These are phyloP conservation scores for Didymella sp. DNA, from an alignment of 2,329 filamentous ascomycete species.

Conservation along the genomic window DNA sequence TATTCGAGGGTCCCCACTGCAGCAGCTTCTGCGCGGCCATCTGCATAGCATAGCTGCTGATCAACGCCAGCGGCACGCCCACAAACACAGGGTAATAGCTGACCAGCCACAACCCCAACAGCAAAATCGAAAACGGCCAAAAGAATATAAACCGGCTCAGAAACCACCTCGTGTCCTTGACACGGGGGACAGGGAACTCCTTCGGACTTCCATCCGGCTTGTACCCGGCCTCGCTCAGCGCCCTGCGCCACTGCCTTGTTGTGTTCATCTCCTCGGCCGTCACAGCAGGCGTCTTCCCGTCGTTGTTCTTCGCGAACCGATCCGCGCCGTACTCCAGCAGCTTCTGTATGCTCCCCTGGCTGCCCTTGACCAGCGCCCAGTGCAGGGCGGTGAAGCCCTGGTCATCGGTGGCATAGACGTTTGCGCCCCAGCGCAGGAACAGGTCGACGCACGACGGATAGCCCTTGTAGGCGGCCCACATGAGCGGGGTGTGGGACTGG, in stretches of 20 bases:
- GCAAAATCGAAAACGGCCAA: conserved; percentile 81
- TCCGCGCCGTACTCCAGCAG: conserved; percentile 95
- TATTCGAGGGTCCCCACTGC: conserved; percentile 83
- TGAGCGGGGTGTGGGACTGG: conserved; percentile 90
- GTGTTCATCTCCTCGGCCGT: conserved; percentile 94
- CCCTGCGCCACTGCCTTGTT: conserved; percentile 78
- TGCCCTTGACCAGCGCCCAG: conserved; percentile 96
- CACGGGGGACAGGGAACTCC: conserved; percentile 75
- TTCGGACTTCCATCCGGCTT: conserved; percentile 77
- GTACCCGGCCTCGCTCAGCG: conserved; percentile 84
- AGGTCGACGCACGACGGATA: conserved; percentile 91
- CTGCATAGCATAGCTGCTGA: conserved; percentile 74
- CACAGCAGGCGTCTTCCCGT: conserved; percentile 86
- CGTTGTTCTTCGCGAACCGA: conserved; percentile 85
- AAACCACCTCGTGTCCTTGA: conserved; percentile 79
- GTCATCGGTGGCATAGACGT: conserved; percentile 88
- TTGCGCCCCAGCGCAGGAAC: conserved; percentile 92
- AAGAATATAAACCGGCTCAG: conserved; percentile 88
- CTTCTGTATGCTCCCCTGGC: conserved; percentile 86
- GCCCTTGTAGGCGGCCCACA: conserved; percentile 99
- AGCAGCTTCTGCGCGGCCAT: conserved; percentile 79
- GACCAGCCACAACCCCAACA: conserved; percentile 73
- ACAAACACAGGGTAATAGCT: conserved; percentile 76
- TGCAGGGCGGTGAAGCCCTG: conserved; percentile 94
- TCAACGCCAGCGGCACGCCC: conserved; percentile 74